Percentiles rank a stretch among this genome's conserved stretches.
phyloP scores from a whole-genome alignment of 225 moss, liverwort and hornwort genomes.

The Rhytidiadelphus loreus region DNA sequence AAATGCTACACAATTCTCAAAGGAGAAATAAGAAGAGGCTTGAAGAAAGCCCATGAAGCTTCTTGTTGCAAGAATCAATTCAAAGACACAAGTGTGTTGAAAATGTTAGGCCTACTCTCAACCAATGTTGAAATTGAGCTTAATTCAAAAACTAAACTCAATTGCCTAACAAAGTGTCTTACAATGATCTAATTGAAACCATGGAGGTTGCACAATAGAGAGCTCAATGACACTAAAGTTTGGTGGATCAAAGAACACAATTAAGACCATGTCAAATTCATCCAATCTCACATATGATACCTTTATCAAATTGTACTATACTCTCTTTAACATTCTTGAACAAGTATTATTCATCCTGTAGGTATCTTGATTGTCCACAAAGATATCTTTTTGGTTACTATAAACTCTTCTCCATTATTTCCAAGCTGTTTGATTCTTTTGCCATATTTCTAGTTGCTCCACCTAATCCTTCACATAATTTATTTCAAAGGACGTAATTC shows the following conservation, averaged over 20 bases:
- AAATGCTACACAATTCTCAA: not conserved
- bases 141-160: not conserved
- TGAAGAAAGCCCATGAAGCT: too few species aligned
- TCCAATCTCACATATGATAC: not conserved
- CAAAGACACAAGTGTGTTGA: not conserved
- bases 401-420: not conserved
- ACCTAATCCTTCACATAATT: not conserved
- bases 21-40: not conserved
- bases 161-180: not conserved
- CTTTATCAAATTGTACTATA: too few species aligned
- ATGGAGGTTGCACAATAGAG: not conserved
- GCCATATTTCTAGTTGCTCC: not conserved
- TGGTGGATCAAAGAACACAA: not conserved
- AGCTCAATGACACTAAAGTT: not conserved
- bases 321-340: too few species aligned
- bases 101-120: not conserved
- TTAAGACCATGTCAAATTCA: not conserved
- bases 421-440: not conserved
- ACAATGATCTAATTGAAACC: not conserved
- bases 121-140: not conserved
- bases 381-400: not conserved
- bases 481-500: not conserved
- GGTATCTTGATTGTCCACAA: too few species aligned
- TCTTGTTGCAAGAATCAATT: not conserved
- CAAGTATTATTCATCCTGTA: not conserved